Percentiles rank a stretch among this genome's conserved stretches.
These are phyloP conservation scores for Crithidia thermophila DNA, from an alignment of 208 protist genomes.

Conservation along the genomic window DNA sequence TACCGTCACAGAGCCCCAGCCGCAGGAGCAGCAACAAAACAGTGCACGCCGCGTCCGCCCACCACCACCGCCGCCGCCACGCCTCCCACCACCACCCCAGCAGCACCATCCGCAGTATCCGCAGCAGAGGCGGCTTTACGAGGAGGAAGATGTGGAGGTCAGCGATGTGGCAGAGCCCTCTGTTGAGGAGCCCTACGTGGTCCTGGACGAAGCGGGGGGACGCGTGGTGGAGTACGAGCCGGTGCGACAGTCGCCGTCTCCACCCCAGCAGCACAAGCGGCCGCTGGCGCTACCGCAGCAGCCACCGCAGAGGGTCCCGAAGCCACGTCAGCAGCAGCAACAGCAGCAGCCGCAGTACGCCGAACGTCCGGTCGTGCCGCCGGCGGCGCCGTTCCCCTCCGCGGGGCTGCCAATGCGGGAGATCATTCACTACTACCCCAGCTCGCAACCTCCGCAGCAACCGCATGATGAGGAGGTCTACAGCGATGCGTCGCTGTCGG, in stretches of 20 bases:
- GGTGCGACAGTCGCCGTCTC: too few species aligned
- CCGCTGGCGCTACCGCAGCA: not conserved
- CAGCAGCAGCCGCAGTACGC: slow-evolving; percentile 3
- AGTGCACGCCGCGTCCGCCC: too few species aligned
- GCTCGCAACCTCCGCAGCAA: slow-evolving; percentile 1
- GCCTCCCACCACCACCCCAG: not conserved
- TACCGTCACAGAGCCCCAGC: not conserved
- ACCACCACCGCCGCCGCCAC: too few species aligned
- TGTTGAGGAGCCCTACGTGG: slow-evolving; percentile 9
- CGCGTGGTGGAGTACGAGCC: slow-evolving; percentile 19
- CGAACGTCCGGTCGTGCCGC: not conserved
- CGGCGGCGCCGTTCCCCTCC: not conserved
- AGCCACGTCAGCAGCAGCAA: not conserved
- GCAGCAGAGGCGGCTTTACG: too few species aligned
- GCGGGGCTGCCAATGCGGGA: not conserved
- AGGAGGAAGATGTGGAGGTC: not conserved
- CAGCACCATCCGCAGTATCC: not conserved
- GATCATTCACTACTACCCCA: slow-evolving; percentile 9
- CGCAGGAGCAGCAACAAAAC: slow-evolving; percentile 4
- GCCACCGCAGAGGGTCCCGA: not conserved
- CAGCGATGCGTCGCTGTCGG: not conserved
- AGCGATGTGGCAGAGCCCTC: slow-evolving; percentile 5
- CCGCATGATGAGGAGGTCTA: not conserved
- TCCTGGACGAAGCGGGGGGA: slow-evolving; percentile 1
- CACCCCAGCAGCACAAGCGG: not conserved